Evolutionary conservation across 2,329 filamentous ascomycete species (phyloP), one percentile per base, ranked within the genome.

Genomic region (Ascochyta koolunga): DNA sequence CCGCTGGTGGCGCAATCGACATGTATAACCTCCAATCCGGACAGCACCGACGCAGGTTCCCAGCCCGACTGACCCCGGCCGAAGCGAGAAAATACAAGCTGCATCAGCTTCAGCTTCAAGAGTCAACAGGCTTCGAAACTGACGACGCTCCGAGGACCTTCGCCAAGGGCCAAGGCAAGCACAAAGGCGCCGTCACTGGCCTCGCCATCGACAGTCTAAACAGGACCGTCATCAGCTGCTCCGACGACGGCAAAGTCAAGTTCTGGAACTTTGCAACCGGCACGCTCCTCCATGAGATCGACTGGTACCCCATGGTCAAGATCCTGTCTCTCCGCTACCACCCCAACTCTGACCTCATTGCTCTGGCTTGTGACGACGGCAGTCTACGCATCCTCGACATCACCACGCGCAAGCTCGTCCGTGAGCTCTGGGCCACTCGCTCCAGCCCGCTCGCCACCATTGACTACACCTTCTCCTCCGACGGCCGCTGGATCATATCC

Each of bases 11-110:
- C 36, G 85, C 86, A 29, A 87, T 99, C 50, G 92, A 97, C 73
- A 93, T 96, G 89, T 98, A 90, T 83, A 99, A 99, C 72, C 80
- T 99, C 54, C 95, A 99, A 73, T 98, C 95, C 38, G 95, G 95
- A 38, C 80, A 88, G 18, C 91, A 96, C 74, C 87, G 93, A 53
- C 91, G 96, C 68, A 86, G 89, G 16, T 99, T 96, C 73, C 95
- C 95, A 0, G 87, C 91, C 8, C 85, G 84, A 38, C 76, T 96
- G 39, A 93, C 89, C 1, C 89, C 89, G 1, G 85, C 86, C 0
- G 91, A 96, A 76, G 89, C 90, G 2, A 87, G 89, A 62, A 89
- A 90, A 70, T 73, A 93, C 42, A 90, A 88, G 87, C 67, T 76
- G 83, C 59, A 83, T 65, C 80, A 86, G 58, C 82, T 87, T 53